Evolutionary conservation across 108 stramenopile genomes (phyloP).

Genomic region (Nitzschia inconspicua): DNA sequence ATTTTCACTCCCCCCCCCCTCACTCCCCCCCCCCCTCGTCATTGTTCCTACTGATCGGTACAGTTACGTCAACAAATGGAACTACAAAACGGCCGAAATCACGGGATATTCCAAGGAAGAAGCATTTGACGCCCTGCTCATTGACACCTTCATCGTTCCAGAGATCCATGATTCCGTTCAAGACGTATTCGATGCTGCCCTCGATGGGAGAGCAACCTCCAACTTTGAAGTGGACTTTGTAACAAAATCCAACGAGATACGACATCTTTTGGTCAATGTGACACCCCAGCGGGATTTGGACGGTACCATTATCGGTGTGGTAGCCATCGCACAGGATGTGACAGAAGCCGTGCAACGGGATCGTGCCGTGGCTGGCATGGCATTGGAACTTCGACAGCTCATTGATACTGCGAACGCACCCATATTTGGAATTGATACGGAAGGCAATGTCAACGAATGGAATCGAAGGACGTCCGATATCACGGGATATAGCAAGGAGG

Average conservation of each 20-base stretch:
- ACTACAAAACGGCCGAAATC: slow-evolving; percentile 60
- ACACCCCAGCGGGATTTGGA: slow-evolving; percentile 67
- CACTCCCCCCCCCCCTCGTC: neutral
- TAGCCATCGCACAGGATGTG: slow-evolving; percentile 76
- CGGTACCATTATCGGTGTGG: slow-evolving; percentile 61
- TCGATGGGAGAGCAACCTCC: slow-evolving; percentile 54
- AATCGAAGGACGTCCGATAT: slow-evolving; percentile 50
- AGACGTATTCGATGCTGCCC: slow-evolving; percentile 51
- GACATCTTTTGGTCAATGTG: slow-evolving; percentile 65
- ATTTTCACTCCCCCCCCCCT: neutral
- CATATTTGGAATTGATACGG: slow-evolving; percentile 73
- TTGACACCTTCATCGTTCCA: slow-evolving; percentile 48
- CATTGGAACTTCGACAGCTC: slow-evolving; percentile 59
- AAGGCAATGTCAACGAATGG: slow-evolving; percentile 79
- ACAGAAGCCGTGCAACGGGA: slow-evolving; percentile 62
- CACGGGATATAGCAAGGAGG: slow-evolving; percentile 61
- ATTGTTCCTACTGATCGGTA: neutral
- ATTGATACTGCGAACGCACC: slow-evolving; percentile 83
- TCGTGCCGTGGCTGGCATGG: slow-evolving; percentile 56
- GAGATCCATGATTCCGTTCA: slow-evolving; percentile 36
- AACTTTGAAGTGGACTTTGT: slow-evolving; percentile 63
- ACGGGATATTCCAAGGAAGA: slow-evolving; percentile 66
- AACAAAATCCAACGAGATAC: slow-evolving; percentile 37
- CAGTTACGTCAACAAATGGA: slow-evolving; percentile 60
- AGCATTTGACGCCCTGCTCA: slow-evolving; percentile 45